phyloP scores from a whole-genome alignment of 2,329 filamentous ascomycete genomes.

The Fusarium citri region DNA sequence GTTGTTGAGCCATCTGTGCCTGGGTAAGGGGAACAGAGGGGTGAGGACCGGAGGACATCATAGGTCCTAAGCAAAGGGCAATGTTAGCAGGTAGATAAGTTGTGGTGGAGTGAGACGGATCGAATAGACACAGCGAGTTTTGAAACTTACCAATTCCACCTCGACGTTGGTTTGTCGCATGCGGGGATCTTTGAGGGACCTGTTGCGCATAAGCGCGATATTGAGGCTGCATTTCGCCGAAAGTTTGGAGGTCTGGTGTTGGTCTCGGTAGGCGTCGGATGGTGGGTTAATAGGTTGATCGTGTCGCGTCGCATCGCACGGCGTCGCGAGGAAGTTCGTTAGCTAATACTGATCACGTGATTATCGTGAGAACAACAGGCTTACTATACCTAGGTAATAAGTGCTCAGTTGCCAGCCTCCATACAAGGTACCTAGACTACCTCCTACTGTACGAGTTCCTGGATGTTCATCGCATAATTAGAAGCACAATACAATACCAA shows the following conservation, averaged over 20 bases:
- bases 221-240: slow-evolving; percentile 62
- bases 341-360: slow-evolving; percentile 40
- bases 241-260: slow-evolving; percentile 14
- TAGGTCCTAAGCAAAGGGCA: slow-evolving; percentile 55
- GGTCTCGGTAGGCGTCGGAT: slow-evolving; percentile 21
- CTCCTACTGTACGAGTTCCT: background rate
- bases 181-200: slow-evolving; percentile 61
- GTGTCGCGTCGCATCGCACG: slow-evolving; percentile 47
- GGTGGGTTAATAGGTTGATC: slow-evolving; percentile 31
- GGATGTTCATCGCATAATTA: background rate
- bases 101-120: background rate
- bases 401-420: no score
- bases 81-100: slow-evolving; percentile 18
- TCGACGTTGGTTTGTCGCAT: slow-evolving; percentile 61
- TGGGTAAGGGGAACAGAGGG: slow-evolving; percentile 64
- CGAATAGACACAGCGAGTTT: background rate
- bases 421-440: background rate
- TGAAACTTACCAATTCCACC: slow-evolving; percentile 63
- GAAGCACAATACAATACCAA: background rate
- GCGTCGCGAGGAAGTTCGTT: slow-evolving; percentile 36
- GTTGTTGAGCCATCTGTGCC: slow-evolving; percentile 64
- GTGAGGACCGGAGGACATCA: slow-evolving; percentile 67
- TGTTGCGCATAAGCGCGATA: slow-evolving; percentile 65
- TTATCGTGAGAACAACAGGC: background rate
- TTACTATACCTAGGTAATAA: background rate